Evolutionary conservation across 768 basidiomycete genomes (phyloP).

Genomic region (Suillus americanus): DNA sequence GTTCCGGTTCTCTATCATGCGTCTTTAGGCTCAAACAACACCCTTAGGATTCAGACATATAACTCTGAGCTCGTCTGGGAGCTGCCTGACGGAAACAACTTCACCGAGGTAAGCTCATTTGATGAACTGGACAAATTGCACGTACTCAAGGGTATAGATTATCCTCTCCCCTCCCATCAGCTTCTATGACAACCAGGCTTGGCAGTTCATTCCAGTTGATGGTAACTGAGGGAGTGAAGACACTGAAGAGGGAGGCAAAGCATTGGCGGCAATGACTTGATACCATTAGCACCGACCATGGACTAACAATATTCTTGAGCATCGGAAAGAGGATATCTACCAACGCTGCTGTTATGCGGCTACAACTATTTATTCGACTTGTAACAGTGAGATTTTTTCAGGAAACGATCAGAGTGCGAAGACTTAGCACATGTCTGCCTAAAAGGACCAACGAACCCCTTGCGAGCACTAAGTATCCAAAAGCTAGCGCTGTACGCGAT

Average conservation of each 20-base stretch:
- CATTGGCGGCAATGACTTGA: neutral
- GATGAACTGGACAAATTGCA: neutral
- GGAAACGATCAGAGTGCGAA: neutral
- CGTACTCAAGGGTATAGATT: neutral
- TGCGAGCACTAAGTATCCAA: slow-evolving; percentile 70
- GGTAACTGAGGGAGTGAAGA: neutral
- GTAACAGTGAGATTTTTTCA: neutral
- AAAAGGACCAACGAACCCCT: slow-evolving; percentile 72
- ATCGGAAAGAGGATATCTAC: neutral
- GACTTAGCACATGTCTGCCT: slow-evolving; percentile 59
- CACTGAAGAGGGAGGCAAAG: neutral
- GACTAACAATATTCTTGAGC: neutral
- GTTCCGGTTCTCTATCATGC: neutral
- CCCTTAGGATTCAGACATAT: neutral
- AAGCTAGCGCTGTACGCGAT: slow-evolving; percentile 61
- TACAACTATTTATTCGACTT: neutral
- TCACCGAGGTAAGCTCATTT: neutral
- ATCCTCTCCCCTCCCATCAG: neutral
- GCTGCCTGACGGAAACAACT: neutral
- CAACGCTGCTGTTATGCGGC: neutral
- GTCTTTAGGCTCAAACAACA: neutral
- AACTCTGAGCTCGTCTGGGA: neutral
- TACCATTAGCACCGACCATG: neutral
- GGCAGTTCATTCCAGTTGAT: neutral
- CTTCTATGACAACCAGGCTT: neutral